A percentile compares a stretch with the other conserved stretches of the same genome.
Conservation (phyloP, 2,329 filamentous ascomycete species). For the Lomentospora prolificans region DNA sequence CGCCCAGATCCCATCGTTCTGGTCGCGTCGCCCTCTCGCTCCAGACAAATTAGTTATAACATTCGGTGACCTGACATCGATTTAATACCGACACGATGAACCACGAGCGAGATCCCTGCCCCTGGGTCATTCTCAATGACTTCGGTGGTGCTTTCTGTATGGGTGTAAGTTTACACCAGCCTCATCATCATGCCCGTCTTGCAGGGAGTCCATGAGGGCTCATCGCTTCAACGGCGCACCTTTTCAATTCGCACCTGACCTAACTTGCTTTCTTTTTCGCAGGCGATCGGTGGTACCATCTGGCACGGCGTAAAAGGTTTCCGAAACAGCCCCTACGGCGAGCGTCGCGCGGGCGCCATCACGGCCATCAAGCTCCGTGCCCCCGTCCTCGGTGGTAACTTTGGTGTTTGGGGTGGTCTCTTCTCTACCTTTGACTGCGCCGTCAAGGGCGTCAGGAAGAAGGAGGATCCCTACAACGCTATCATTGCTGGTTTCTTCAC, state of each 20-base stretch:
- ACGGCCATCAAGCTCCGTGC: slow-evolving; percentile 97
- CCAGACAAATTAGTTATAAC: background rate
- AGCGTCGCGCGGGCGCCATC: slow-evolving; percentile 89
- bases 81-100: slow-evolving; percentile 53
- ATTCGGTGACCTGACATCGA: background rate
- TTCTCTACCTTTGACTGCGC: slow-evolving; percentile 96
- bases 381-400: slow-evolving; percentile 93
- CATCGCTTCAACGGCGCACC: too few relatives aligned
- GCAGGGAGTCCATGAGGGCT: too few relatives aligned
- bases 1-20: background rate
- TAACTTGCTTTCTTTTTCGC: slow-evolving; percentile 8
- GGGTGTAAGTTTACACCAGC: slow-evolving; percentile 56
- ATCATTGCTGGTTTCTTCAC: slow-evolving; percentile 98
- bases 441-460: slow-evolving; percentile 86
- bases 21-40: background rate
- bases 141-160: slow-evolving; percentile 96
- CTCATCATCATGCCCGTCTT: background rate
- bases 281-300: slow-evolving; percentile 72
- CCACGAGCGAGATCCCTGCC: slow-evolving; percentile 93
- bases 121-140: slow-evolving; percentile 92
- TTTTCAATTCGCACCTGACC: background rate
- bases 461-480: slow-evolving; percentile 97
- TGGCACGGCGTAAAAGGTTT: slow-evolving; percentile 98
- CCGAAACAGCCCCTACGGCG: slow-evolving; percentile 81
- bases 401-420: slow-evolving; percentile 92